Conservation (phyloP, 2,329 filamentous ascomycete genomes). For the Diplocarpon mali region DNA sequence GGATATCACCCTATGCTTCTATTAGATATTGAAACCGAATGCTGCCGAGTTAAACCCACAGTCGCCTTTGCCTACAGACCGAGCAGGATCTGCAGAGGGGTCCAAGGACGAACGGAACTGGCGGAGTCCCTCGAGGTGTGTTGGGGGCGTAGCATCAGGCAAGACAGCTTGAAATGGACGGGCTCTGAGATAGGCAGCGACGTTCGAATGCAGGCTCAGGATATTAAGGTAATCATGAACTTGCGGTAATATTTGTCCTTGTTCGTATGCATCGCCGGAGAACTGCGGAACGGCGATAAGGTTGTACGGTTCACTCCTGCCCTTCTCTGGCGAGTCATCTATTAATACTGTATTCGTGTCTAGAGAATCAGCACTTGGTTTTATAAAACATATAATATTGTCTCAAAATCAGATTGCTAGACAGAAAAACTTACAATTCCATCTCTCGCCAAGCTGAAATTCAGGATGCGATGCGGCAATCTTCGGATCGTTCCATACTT, state of each 20-base stretch:
- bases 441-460: constrained; percentile 34
- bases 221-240: constrained; percentile 52
- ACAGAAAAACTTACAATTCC: constrained; percentile 35
- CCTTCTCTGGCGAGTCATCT: constrained; percentile 78
- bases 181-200: constrained; percentile 48
- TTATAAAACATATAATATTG: constrained; percentile 25
- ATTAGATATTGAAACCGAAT: not conserved
- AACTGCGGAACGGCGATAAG: constrained; percentile 75
- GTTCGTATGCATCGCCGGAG: constrained; percentile 33
- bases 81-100: not conserved
- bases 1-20: not conserved
- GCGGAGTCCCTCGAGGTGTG: not conserved
- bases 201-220: constrained; percentile 42
- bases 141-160: not conserved
- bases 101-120: not conserved
- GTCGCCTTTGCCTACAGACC: not conserved
- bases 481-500: constrained; percentile 49
- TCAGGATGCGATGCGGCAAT: constrained; percentile 37
- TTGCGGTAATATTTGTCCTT: constrained; percentile 37
- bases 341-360: constrained; percentile 79
- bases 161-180: constrained; percentile 34
- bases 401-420: too few species aligned
- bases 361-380: too few species aligned
- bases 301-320: constrained; percentile 71
- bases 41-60: not conserved